phyloP scores from a whole-genome alignment of 495 filamentous ascomycete genomes.

The Hypoxylon perforatum region DNA sequence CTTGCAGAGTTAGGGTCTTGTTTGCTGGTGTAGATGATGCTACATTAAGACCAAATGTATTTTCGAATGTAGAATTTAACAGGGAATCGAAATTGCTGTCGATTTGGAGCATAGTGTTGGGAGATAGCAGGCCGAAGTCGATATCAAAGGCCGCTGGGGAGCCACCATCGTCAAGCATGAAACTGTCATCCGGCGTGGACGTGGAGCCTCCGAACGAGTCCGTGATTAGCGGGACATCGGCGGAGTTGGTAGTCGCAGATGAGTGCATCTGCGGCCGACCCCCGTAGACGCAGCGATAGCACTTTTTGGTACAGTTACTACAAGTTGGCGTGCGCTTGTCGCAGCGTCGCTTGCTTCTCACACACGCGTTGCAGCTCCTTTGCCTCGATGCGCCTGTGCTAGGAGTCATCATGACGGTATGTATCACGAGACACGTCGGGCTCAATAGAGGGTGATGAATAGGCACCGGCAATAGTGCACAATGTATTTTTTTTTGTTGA shows the following conservation, averaged over 20 bases:
- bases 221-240: conserved; percentile 12
- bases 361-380: conserved; percentile 54
- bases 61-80: conserved; percentile 12
- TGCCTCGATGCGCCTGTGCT: conserved; percentile 40
- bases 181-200: background rate
- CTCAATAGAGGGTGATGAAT: no score
- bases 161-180: background rate
- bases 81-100: conserved; percentile 23
- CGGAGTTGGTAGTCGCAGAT: conserved; percentile 13
- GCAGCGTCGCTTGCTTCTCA: conserved; percentile 50
- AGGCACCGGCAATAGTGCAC: no score
- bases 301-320: conserved; percentile 47
- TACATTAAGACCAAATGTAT: conserved; percentile 1
- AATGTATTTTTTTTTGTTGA: no score
- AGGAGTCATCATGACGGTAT: conserved; percentile 17
- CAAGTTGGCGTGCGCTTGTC: conserved; percentile 50
- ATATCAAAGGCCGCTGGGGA: background rate
- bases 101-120: conserved; percentile 15
- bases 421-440: background rate
- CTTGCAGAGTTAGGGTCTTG: conserved; percentile 11
- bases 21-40: conserved; percentile 4
- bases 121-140: background rate
- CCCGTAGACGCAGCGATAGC: conserved; percentile 46
- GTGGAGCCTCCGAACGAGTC: conserved; percentile 12
- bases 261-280: conserved; percentile 12